Evolutionary conservation across 106 monocot genomes (phyloP), one percentile per base, ranked within the genome.

Genomic region (Apostasia ramifera): DNA sequence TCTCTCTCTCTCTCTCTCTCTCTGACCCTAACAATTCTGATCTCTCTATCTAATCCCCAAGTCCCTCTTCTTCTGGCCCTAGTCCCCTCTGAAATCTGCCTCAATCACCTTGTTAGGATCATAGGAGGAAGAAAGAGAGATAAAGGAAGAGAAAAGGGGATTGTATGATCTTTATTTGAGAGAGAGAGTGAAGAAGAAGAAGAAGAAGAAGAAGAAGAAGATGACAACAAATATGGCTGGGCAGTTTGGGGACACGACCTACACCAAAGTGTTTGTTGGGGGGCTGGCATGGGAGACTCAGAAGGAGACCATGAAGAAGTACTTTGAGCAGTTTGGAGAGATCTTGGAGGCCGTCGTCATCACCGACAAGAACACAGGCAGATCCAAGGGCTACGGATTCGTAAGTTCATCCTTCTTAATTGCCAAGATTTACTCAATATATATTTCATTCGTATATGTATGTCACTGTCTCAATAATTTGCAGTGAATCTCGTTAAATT

Each of bases 381-480:
- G 87, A 94, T 94, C 94, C 79, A 94, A 88, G 55, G 94, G 94
- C 67, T 91, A 94, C 59, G 94, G 94, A 79, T 94, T 94, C 61
- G 94, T 94, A 40, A 53, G 60, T 53, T 74, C 47, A 41, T 44
- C 13, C 37, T 60, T 59, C 1, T 12, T 6, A 5, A 11, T 26
- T 26, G 26, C 26, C 26, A 26, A 26, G 26, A 26, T 26, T 26
- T 26, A 26, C 26, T 26, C 26, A 26, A 26, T 26, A 26, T 26
- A 26, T 26, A 26, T 26, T 26, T 26, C 26, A 26, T 26, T 26
- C 26, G 26, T 26, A 26, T 26, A 26, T 26, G 26, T 26, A 26
- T 0, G 26, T 26, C 26, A 26, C 26, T 26, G 26, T 26, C 26
- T 26, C 0, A 26, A 26, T 26, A 26, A 26, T 26, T 26, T 26